Evolutionary conservation across 306 rosid genomes (phyloP).

Genomic region (Sesbania bispinosa): DNA sequence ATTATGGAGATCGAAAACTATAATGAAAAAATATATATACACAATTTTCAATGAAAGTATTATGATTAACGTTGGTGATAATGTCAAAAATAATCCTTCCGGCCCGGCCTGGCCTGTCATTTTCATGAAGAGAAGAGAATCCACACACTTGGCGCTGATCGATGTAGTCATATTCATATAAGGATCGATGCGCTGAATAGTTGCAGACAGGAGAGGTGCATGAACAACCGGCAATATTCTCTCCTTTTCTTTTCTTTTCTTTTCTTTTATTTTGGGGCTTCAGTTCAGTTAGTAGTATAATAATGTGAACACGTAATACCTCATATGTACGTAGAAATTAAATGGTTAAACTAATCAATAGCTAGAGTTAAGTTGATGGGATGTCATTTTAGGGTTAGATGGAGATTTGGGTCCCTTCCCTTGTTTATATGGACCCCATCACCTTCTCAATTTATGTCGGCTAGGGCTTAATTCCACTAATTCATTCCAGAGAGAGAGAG

Average conservation of each 20-base stretch:
- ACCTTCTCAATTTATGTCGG: constrained; percentile 47
- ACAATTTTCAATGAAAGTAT: no score
- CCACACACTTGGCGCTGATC: constrained; percentile 16
- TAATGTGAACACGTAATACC: constrained; percentile 49
- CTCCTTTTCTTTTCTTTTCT: background rate
- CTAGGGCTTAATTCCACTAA: constrained; percentile 17
- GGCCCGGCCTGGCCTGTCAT: background rate
- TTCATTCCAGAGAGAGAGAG: constrained; percentile 29
- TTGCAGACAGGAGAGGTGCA: no score
- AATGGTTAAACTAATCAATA: constrained; percentile 10
- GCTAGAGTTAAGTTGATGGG: constrained; percentile 51
- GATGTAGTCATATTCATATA: no score
- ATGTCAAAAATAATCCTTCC: background rate
- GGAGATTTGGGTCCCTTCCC: constrained; percentile 49
- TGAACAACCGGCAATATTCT: no score
- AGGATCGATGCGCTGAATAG: constrained; percentile 2
- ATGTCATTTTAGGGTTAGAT: constrained; percentile 87
- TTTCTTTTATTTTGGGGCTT: no score
- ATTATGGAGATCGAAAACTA: no score
- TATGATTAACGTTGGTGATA: background rate
- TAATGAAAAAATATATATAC: no score
- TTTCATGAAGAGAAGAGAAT: constrained; percentile 1
- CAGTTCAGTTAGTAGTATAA: no score
- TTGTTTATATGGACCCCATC: constrained; percentile 63
- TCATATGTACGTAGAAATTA: constrained; percentile 71